A percentile compares a stretch with the other conserved stretches of the same genome.
Evolutionary conservation across 2,329 filamentous ascomycete genomes (phyloP).

Genomic region (Ascocoryne sarcoides): DNA sequence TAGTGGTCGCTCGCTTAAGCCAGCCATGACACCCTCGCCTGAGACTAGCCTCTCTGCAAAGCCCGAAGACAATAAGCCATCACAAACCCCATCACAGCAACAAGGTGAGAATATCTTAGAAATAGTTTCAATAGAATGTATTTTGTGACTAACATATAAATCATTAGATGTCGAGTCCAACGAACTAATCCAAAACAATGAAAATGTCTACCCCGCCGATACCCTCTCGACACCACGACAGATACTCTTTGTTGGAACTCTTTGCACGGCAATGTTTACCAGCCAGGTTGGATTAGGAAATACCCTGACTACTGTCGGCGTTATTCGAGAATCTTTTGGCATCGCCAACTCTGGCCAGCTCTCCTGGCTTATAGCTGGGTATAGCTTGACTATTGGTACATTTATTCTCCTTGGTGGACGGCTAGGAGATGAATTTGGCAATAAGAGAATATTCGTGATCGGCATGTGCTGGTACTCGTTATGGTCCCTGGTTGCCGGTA

Average conservation of each 20-base stretch:
- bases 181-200: no score
- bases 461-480: slow-evolving; percentile 35
- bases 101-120: no score
- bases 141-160: no score
- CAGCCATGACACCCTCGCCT: no score
- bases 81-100: no score
- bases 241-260: slow-evolving; percentile 1
- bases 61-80: no score
- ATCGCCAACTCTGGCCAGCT: slow-evolving; percentile 35
- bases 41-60: no score
- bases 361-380: slow-evolving; percentile 48
- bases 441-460: slow-evolving; percentile 37
- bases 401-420: slow-evolving; percentile 45
- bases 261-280: slow-evolving; percentile 7
- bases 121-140: no score
- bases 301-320: slow-evolving; percentile 36
- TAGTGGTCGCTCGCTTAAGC: no score
- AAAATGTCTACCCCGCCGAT: no score
- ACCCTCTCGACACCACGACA: no score
- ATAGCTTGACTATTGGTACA: slow-evolving; percentile 36
- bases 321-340: slow-evolving; percentile 39
- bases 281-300: slow-evolving; percentile 36
- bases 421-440: slow-evolving; percentile 44
- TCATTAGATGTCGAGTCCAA: no score
- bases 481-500: slow-evolving; percentile 22